Base-by-base conservation (phyloP, 331 rosid genomes). In the Malus hybrid region DNA sequence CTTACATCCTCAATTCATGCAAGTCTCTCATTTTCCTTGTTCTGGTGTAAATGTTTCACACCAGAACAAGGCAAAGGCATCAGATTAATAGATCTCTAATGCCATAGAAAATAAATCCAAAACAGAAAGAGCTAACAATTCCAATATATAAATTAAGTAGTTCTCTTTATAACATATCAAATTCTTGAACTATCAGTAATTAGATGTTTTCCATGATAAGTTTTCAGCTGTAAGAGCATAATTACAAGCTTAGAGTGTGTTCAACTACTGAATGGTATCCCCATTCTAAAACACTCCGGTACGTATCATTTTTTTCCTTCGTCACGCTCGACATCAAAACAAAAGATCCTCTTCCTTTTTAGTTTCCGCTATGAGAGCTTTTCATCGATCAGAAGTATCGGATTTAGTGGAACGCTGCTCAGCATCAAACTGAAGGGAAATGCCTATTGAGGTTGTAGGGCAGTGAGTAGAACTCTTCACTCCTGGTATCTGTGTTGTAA, bases 391-490 rank as follows among this genome's bases (percentile, higher is more conserved):
- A 44, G 33, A 59, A 62, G n/a, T 28, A 28, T 28, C 5, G 24
- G 70, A 67, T 69, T 72, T 33, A 11, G 59, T 78, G 63, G 29
- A 56, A 65, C 33, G 39, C 44, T 39, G 71, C 50, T 61, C 65
- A 55, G 31, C 9, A 44, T 90, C 81, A 91, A 72, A 70, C 18
- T 75, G 98, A 90, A 31, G 96, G 98, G 89, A 93, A 94, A 80
- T 83, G 88, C 82, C 86, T 86, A 69, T 72, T 75, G 1, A 94
- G 93, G 31, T 83, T 90, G 71, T 76, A 72, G 50, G 96, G 97
- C 81, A 94, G 81, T 11, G 88, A 80, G 80, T 92, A 94, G 76
- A 92, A 94, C 52, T 92, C 97, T 48, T 83, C 91, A 57, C 86
- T 94, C 68, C 97, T 91, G 3, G 39, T 68, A 61, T 94, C 97